Conservation (phyloP, 2,329 filamentous ascomycete genomes). For the Colletotrichum nymphaeae region DNA sequence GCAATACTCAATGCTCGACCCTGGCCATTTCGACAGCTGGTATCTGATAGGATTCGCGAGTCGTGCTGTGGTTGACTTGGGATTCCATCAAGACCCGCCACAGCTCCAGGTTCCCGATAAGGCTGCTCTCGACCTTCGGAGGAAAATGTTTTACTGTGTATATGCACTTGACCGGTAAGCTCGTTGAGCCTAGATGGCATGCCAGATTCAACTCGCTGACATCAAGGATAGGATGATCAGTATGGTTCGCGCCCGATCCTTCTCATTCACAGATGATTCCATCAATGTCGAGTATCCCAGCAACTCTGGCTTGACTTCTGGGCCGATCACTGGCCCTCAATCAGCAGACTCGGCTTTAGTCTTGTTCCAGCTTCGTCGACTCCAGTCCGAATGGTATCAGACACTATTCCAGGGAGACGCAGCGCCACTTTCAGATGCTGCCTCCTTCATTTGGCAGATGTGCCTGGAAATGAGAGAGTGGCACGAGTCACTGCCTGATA, state of each 20-base stretch:
- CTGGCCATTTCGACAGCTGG: conserved; percentile 93
- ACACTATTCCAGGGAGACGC: conserved; percentile 84
- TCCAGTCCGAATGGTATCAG: conserved; percentile 92
- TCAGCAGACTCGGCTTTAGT: conserved; percentile 78
- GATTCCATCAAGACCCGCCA: conserved; percentile 91
- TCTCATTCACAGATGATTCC: conserved; percentile 93
- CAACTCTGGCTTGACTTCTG: conserved; percentile 52
- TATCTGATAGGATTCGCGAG: conserved; percentile 92
- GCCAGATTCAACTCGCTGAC: background rate
- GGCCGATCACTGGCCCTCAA: conserved; percentile 57
- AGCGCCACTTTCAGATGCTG: conserved; percentile 73
- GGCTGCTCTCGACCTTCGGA: conserved; percentile 78
- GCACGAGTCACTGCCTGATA: conserved; percentile 79
- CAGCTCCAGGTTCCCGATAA: conserved; percentile 75
- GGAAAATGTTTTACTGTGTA: conserved; percentile 89
- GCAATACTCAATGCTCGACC: conserved; percentile 90
- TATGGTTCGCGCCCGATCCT: conserved; percentile 86
- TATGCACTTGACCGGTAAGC: conserved; percentile 87
- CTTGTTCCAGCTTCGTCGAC: conserved; percentile 84
- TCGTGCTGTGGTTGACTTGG: conserved; percentile 87
- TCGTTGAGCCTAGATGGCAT: background rate
- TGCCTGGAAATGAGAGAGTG: conserved; percentile 83
- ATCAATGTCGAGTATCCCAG: conserved; percentile 83
- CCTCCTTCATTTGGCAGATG: conserved; percentile 79
- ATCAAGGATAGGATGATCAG: conserved; percentile 76